These are phyloP conservation scores for Ascochyta clinopodiicola DNA, from an alignment of 2,329 filamentous ascomycete species.

Conservation along the genomic window DNA sequence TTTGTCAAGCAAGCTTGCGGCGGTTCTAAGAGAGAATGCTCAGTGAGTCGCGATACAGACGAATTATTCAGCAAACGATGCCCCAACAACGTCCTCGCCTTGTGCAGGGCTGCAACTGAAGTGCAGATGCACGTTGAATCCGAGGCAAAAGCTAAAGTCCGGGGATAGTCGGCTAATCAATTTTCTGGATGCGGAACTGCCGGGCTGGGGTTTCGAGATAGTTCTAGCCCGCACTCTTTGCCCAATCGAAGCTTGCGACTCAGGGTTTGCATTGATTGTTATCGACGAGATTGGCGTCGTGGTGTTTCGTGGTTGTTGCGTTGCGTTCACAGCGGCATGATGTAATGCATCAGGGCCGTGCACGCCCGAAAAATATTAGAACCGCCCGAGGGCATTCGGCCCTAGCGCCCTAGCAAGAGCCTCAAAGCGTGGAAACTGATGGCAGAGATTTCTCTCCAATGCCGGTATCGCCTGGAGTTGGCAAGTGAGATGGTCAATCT, in stretches of 20 bases:
- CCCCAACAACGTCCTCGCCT: neutral
- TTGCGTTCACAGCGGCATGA: conserved; percentile 1
- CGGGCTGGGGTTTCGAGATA: conserved; percentile 1
- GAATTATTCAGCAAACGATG: neutral
- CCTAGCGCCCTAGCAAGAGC: neutral
- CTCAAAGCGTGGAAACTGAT: neutral
- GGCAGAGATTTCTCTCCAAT: conserved; percentile 4
- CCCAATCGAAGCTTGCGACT: conserved; percentile 1
- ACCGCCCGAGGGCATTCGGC: neutral
- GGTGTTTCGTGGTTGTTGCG: neutral
- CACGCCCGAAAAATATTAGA: neutral
- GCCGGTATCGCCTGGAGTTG: neutral
- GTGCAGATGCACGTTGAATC: conserved; percentile 4
- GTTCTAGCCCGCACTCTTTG: conserved; percentile 5
- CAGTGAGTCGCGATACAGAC: neutral
- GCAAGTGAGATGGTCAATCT: neutral
- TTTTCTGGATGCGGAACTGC: neutral
- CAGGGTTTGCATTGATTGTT: neutral
- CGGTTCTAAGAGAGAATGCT: neutral
- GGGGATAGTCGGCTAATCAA: conserved; percentile 17
- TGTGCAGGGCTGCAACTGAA: conserved; percentile 2
- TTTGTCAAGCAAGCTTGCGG: neutral
- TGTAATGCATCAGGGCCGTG: conserved; percentile 1
- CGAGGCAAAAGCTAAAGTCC: neutral
- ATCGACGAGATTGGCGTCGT: conserved; percentile 1